A percentile compares a stretch with the other conserved stretches of the same genome.
Evolutionary conservation across 257 asterid genomes (phyloP).

Genomic region (Rhazya stricta): DNA sequence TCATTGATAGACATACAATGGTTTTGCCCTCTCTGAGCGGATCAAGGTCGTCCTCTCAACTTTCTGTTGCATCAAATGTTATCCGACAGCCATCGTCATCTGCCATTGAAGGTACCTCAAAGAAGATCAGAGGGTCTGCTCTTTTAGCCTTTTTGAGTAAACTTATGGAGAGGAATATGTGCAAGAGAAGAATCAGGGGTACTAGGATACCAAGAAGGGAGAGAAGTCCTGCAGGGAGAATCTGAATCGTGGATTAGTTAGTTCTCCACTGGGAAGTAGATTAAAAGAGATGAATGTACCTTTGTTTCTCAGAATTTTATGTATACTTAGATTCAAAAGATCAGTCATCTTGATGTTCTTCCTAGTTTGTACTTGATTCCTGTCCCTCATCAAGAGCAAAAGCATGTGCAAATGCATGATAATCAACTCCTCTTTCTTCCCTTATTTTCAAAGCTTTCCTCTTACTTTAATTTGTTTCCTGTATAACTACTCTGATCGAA

Average conservation of each 20-base stretch:
- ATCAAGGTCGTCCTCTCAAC: slow-evolving; percentile 15
- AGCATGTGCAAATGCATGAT: no score
- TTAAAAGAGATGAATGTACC: not conserved
- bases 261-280: slow-evolving; percentile 4
- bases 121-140: slow-evolving; percentile 15
- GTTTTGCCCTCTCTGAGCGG: slow-evolving; percentile 31
- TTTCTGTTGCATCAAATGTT: not conserved
- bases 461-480: not conserved
- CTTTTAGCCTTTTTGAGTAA: slow-evolving; percentile 12
- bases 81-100: not conserved
- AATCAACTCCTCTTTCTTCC: no score
- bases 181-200: slow-evolving; percentile 16
- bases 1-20: slow-evolving; percentile 51
- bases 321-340: not conserved
- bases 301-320: not conserved
- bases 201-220: slow-evolving; percentile 11
- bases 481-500: not conserved
- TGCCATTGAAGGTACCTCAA: slow-evolving; percentile 5
- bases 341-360: not conserved
- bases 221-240: slow-evolving; percentile 7
- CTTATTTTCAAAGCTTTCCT: not conserved
- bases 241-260: slow-evolving; percentile 3
- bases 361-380: no score
- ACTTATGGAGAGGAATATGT: not conserved
- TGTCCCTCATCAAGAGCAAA: no score